phyloP scores from a whole-genome alignment of 345 rosid species.

The Syzygium oleosum region DNA sequence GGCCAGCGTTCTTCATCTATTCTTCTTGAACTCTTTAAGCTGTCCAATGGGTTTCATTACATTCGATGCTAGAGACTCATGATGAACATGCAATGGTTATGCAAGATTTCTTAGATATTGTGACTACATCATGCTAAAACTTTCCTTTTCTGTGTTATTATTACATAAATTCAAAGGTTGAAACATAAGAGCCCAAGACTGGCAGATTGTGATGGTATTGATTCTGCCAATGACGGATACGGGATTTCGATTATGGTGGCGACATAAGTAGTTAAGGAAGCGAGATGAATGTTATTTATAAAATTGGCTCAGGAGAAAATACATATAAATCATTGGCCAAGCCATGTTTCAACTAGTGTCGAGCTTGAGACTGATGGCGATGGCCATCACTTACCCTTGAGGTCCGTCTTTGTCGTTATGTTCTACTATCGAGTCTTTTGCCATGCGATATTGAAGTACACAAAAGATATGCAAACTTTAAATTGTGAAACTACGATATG shows the following conservation, averaged over 20 bases:
- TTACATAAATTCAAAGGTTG: not conserved
- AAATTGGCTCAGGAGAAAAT: not conserved
- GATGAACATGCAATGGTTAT: not conserved
- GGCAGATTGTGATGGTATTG: not conserved
- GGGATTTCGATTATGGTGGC: not conserved
- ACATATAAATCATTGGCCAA: not conserved
- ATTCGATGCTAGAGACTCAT: not conserved
- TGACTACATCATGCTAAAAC: not conserved
- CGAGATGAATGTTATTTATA: not conserved
- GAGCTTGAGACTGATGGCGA: not conserved
- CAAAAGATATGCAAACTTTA: not conserved
- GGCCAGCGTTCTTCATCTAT: too few species aligned
- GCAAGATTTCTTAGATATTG: not conserved
- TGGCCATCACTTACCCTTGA: not conserved
- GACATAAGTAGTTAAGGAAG: not conserved
- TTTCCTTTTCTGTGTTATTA: not conserved
- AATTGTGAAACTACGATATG: not conserved
- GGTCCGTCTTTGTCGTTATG: accelerated
- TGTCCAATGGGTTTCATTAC: not conserved
- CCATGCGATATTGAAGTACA: not conserved
- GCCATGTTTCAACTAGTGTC: not conserved
- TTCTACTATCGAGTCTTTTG: not conserved
- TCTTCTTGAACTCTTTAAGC: too few species aligned
- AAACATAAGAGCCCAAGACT: not conserved
- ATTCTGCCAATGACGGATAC: not conserved